Evolutionary conservation across 2,329 filamentous ascomycete species (phyloP).

Genomic region (Neonectria hederae): DNA sequence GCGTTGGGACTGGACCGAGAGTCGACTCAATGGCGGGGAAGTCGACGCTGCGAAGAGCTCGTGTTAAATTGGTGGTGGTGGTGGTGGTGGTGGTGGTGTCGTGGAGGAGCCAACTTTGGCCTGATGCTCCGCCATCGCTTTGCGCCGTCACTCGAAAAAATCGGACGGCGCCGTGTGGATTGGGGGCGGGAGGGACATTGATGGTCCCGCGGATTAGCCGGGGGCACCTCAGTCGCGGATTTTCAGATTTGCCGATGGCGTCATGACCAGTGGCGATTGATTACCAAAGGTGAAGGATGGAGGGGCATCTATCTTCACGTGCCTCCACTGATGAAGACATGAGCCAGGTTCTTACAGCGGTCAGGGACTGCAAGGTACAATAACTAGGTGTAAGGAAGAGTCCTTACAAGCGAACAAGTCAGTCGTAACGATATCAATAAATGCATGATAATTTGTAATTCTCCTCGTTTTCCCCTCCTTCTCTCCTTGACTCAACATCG

Average conservation of each 20-base stretch:
- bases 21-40: conserved; percentile 33
- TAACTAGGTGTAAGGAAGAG: neutral
- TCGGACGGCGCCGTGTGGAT: conserved; percentile 33
- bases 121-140: conserved; percentile 43
- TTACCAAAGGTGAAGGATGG: neutral
- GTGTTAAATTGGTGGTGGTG: neutral
- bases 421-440: no score
- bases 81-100: conserved; percentile 5
- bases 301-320: neutral
- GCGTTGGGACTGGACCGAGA: conserved; percentile 1
- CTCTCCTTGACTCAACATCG: conserved; percentile 4
- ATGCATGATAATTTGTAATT: neutral
- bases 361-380: neutral
- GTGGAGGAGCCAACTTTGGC: conserved; percentile 33
- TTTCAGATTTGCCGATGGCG: conserved; percentile 38
- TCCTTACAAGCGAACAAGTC: no score
- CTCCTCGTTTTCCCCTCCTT: conserved; percentile 10
- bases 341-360: no score
- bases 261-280: conserved; percentile 24
- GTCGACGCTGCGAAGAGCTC: conserved; percentile 13
- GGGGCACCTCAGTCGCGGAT: conserved; percentile 20
- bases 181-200: conserved; percentile 10
- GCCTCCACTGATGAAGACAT: neutral
- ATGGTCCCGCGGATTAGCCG: conserved; percentile 35
- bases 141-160: conserved; percentile 40